Base-by-base conservation (phyloP, 768 basidiomycete species). In the Amanita jacksonii region DNA sequence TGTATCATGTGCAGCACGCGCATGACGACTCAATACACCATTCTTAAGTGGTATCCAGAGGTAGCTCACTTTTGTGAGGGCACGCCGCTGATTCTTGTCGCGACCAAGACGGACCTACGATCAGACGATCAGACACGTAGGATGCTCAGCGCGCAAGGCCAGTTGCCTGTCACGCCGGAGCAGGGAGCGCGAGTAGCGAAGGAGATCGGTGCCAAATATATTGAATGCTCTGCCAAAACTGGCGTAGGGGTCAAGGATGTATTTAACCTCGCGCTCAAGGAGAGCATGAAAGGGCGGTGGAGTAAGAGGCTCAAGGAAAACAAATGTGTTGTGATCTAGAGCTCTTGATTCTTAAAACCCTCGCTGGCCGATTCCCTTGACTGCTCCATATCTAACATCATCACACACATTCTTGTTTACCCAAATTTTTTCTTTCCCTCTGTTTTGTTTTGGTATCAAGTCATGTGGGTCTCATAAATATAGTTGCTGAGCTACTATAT, bases 1-100 rank as follows among this genome's bases (percentile, higher is more conserved):
- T 10, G 25, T 20, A 20, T 40, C 3, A 28, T 28, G 38, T 42
- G 31, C 34, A 20, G 28, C 27, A 20, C 33, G 24, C 15, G 7
- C 16, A 8, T 43, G 28, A 13, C 25, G 44, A 50, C 48, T 43
- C 38, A 45, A 1, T 49, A 43, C 43, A 32, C 28, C 57, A 93
- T n/a, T n/a, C n/a, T n/a, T n/a, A n/a, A n/a, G 89, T 92, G 92
- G 92, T 82, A 81, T 67, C 82, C 90, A 36, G 86, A 97, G 65
- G 86, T 93, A 27, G 79, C 85, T 24, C 91, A 93, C 57, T 93
- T 93, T 59, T 92, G 90, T 67, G 82, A 85, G 57, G 78, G 77
- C 50, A 88, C 89, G 3, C 91, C 94, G 2, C 68, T 92, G 49
- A 82, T 97, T 55, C 77, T 97, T 38, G 87, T 98, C 49, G 94